These are phyloP conservation scores for Clarireedia hainanense DNA, from an alignment of 2,329 filamentous ascomycete species.

Conservation along the genomic window DNA sequence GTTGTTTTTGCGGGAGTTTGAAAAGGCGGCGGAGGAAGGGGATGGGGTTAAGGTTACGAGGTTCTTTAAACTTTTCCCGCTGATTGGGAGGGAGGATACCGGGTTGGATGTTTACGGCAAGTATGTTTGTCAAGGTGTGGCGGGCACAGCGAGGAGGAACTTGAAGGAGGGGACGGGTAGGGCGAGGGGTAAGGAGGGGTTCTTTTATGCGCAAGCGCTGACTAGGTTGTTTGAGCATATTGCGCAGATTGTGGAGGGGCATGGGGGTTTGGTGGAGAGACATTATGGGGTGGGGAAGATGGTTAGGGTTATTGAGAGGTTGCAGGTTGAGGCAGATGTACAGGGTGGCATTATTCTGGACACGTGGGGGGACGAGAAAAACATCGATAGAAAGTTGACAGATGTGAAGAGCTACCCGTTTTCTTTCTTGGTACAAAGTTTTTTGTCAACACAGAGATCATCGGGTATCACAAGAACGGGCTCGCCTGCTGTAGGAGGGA, in stretches of 20 bases:
- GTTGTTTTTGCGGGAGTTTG: conserved; percentile 89
- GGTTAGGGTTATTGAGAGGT: conserved; percentile 83
- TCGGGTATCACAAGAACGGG: conserved; percentile 59
- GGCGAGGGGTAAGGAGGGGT: conserved; percentile 52
- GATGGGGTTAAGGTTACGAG: conserved; percentile 85
- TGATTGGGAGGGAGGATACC: conserved; percentile 82
- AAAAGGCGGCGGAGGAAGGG: conserved; percentile 79
- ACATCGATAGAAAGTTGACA: conserved; percentile 76
- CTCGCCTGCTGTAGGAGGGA: conserved; percentile 61
- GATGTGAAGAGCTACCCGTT: conserved; percentile 98
- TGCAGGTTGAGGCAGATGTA: conserved; percentile 91
- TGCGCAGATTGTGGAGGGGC: conserved; percentile 88
- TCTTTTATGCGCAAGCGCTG: conserved; percentile 86
- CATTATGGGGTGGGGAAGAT: conserved; percentile 93
- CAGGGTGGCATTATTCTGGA: conserved; percentile 95
- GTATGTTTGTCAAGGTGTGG: conserved; percentile 94
- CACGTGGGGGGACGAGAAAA: conserved; percentile 87
- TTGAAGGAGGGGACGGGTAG: conserved; percentile 52
- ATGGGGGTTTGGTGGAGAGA: conserved; percentile 82
- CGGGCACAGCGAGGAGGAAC: conserved; percentile 71
- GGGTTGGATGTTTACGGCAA: conserved; percentile 91
- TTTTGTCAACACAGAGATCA: conserved; percentile 62
- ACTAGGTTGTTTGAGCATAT: conserved; percentile 96
- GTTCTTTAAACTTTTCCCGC: conserved; percentile 96
- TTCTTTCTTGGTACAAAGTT: conserved; percentile 93